Base-by-base conservation (phyloP, 73 alveolate species). In the Breviolum minutum region DNA sequence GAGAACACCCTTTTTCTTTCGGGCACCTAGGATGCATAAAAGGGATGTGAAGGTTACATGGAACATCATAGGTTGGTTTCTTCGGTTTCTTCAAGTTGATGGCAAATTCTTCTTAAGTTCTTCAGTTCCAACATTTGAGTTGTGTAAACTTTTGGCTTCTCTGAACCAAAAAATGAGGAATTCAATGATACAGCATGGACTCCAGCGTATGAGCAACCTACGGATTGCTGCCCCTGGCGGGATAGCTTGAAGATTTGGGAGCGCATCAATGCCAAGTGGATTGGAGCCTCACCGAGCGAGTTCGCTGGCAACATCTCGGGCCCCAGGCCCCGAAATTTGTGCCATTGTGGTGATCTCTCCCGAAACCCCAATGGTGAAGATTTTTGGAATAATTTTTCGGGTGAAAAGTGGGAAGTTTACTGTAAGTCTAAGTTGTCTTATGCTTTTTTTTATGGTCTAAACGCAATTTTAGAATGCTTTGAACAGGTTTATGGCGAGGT, bases 161-260 rank as follows among this genome's bases (percentile, higher is more conserved):
- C 32, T 24, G 83, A 19, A 73, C 48, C 54, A 40, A 40, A 0
- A 40, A 61, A 32, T 22, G 40, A 92, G 97, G 97, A 71, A n/a
- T 92, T 92, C 90, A 92, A 92, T 27, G 97, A 92, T 89, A 60
- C 80, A 13, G 30, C 22, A 22, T 92, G 97, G 97, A 63, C 88
- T 6, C 40, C 27, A 66, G 88, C 97, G 63, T 71, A 60, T 14
- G 97, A 92, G 80, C 97, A 92, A n/a, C 68, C 85, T 13, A 80
- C 26, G 32, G 89, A 80, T 32, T 92, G 97, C 66, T 92, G 97
- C 61, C 97, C 97, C 48, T 92, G 97, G 97, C 76, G 97, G 29
- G 97, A 92, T 60, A 63, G 68, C 20, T 11, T 29, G 91, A 19
- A 7, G 73, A 24, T 82, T 61, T 90, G 96, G 96, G 86, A 79